Evolutionary conservation across 192 early-diverging fungal genomes (phyloP).

Genomic region (Backusella mclennaniae): DNA sequence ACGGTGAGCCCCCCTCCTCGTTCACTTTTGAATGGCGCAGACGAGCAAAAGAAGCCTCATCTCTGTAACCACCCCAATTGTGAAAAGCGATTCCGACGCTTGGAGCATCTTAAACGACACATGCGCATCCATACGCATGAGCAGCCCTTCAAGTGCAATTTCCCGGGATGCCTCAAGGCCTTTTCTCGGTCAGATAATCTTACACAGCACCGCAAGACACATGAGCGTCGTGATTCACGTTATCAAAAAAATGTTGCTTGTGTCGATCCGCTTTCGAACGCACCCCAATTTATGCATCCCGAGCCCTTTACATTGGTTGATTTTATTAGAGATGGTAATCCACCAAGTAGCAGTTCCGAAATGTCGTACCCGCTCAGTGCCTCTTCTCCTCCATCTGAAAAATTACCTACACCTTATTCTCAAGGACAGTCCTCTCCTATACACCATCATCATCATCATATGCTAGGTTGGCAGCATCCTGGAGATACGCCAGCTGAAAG

Average conservation of each 20-base stretch:
- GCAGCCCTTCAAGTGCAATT: constrained; percentile 59
- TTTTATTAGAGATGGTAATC: constrained; percentile 10
- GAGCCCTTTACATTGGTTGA: constrained; percentile 7
- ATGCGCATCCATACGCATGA: constrained; percentile 66
- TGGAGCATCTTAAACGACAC: constrained; percentile 78
- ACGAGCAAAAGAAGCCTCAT: constrained; percentile 29
- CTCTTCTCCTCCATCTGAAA: not conserved
- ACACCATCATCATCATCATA: constrained; percentile 16
- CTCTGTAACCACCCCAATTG: constrained; percentile 38
- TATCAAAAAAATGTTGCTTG: not conserved
- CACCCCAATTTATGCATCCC: constrained; percentile 12
- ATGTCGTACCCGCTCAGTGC: not conserved
- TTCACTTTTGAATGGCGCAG: not conserved
- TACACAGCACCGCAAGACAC: constrained; percentile 53
- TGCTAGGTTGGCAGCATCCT: constrained; percentile 27
- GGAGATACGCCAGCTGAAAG: constrained; percentile 22
- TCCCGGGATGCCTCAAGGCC: constrained; percentile 49
- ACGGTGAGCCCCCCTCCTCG: not conserved
- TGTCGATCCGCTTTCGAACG: not conserved
- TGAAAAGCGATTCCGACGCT: constrained; percentile 66
- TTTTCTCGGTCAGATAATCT: constrained; percentile 69
- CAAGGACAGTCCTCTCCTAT: not conserved
- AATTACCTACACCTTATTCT: not conserved
- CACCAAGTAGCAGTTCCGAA: not conserved
- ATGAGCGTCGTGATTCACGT: constrained; percentile 32